Base-by-base conservation (phyloP, 192 early-diverging fungal genomes). In the Coemansia biformis region DNA sequence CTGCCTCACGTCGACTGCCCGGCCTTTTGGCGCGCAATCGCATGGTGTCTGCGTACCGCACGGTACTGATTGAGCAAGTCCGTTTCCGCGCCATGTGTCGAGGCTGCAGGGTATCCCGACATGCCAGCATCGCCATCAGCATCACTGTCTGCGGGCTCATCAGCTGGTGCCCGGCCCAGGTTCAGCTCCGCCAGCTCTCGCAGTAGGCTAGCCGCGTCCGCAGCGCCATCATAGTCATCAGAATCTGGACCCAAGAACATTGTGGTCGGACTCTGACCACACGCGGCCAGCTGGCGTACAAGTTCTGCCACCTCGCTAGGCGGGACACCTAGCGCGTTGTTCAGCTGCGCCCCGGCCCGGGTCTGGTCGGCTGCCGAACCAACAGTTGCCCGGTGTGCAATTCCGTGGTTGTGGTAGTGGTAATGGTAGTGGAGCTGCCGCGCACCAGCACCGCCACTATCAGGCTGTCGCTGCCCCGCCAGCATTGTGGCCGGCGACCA, bases 141-240 rank as follows among this genome's bases (percentile, higher is more conserved):
- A 30, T 30, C 7, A n/a, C n/a, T n/a, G n/a, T n/a, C n/a, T n/a
- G n/a, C n/a, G n/a, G n/a, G n/a, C n/a, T n/a, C n/a, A n/a, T n/a
- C n/a, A n/a, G n/a, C n/a, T n/a, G n/a, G n/a, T n/a, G n/a, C n/a
- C n/a, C n/a, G n/a, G n/a, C n/a, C 39, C 16, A 59, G 19, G n/a
- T 62, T 59, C 23, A 70, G 38, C 31, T 58, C 66, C 1, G 50
- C 54, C 22, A 63, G 44, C 34, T 57, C 50, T 29, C 48, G 63
- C 39, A 65, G 29, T 11, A 57, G 31, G 4, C 28, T 29, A 17
- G 34, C n/a, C 2, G 3, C 34, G 34, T 36, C 34, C 1, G 48
- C 12, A 5, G 57, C 43, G 19, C 10, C 29, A 10, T 5, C 29
- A 9, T 30, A 5, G 29, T 8, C 29, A 10, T 5, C 29, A 9